These are phyloP conservation scores for Cajanus cajan DNA, from an alignment of 306 rosid genomes.

Conservation along the genomic window DNA sequence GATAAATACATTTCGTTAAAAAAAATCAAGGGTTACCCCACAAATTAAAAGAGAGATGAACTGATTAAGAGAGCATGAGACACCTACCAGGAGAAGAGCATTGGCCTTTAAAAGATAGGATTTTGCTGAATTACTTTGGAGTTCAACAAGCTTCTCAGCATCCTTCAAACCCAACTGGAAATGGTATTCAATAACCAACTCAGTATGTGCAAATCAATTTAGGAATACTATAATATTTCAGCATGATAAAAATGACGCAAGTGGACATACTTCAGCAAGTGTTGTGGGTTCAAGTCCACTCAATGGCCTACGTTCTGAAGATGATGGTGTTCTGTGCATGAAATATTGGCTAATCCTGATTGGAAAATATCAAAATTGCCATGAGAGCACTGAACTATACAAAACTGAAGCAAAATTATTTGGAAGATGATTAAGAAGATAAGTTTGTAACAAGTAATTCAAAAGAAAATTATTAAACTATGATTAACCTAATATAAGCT, in stretches of 20 bases:
- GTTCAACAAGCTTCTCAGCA: slow-evolving; percentile 70
- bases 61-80: not conserved
- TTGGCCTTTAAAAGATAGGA: slow-evolving; percentile 73
- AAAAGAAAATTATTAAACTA: slow-evolving; percentile 8
- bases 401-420: slow-evolving; percentile 31
- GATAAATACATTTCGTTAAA: not conserved
- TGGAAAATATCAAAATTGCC: slow-evolving; percentile 25
- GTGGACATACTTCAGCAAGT: slow-evolving; percentile 78
- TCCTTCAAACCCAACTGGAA: slow-evolving; percentile 96
- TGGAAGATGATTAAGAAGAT: not conserved
- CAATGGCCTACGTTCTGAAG: slow-evolving; percentile 80
- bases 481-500: slow-evolving; percentile 76
- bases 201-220: slow-evolving; percentile 12
- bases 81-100: slow-evolving; percentile 72
- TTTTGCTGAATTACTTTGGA: slow-evolving; percentile 55
- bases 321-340: slow-evolving; percentile 62
- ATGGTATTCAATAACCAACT: slow-evolving; percentile 27
- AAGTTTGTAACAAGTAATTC: not conserved
- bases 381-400: slow-evolving; percentile 18
- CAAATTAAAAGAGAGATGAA: slow-evolving; percentile 12
- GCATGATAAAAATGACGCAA: slow-evolving; percentile 25
- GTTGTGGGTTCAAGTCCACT: slow-evolving; percentile 94
- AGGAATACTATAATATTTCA: slow-evolving; percentile 26
- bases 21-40: slow-evolving; percentile 16
- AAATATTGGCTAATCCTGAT: slow-evolving; percentile 77